These are phyloP conservation scores for Macrotyloma uniflorum DNA, from an alignment of 306 rosid species.

Conservation along the genomic window DNA sequence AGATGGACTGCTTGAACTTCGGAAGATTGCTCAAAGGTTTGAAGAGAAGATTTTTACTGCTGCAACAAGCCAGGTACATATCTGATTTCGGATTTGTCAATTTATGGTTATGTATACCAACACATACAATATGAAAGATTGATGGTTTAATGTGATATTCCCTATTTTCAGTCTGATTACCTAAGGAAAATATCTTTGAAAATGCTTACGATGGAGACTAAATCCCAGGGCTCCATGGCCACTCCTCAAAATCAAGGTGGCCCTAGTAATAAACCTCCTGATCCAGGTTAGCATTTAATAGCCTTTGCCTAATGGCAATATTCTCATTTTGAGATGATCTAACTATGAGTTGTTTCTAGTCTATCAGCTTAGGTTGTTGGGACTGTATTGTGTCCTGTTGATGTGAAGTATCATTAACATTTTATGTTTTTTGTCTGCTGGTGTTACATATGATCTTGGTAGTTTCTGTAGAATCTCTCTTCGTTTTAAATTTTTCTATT, in stretches of 20 bases:
- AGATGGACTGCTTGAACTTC: slow-evolving; percentile 78
- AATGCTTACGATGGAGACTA: slow-evolving; percentile 72
- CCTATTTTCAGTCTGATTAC: slow-evolving; percentile 56
- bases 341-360: slow-evolving; percentile 20
- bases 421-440: slow-evolving; percentile 26
- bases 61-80: slow-evolving; percentile 73
- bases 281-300: slow-evolving; percentile 60
- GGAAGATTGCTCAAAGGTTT: slow-evolving; percentile 79
- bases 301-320: slow-evolving; percentile 8
- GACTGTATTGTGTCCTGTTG: slow-evolving; percentile 8
- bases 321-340: neutral
- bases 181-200: slow-evolving; percentile 54
- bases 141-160: slow-evolving; percentile 13
- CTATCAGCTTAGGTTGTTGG: slow-evolving; percentile 25
- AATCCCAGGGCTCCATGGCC: slow-evolving; percentile 55
- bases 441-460: slow-evolving; percentile 10
- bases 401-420: slow-evolving; percentile 1
- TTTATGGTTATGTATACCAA: neutral
- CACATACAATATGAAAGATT: neutral
- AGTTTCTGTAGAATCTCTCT: neutral
- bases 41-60: slow-evolving; percentile 82
- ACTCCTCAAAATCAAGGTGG: slow-evolving; percentile 48
- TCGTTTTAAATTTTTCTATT: neutral
- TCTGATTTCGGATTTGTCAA: neutral
- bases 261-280: slow-evolving; percentile 57